Evolutionary conservation across 192 early-diverging fungal species (phyloP).

Genomic region (Nowakowskiella sp.): DNA sequence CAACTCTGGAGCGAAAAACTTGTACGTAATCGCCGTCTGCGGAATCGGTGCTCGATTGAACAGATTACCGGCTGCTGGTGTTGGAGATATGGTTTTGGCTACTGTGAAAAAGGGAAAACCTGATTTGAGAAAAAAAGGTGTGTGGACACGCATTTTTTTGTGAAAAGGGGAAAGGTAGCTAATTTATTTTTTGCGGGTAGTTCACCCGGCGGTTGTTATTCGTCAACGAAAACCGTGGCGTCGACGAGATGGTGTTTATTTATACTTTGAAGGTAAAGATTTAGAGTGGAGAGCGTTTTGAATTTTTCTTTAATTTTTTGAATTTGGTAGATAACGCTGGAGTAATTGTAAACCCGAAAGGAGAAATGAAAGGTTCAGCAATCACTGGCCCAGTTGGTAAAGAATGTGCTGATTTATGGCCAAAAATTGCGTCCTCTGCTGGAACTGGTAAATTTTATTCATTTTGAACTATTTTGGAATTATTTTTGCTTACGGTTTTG

Average conservation of each 20-base stretch:
- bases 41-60: conserved; percentile 84
- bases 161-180: too few relatives aligned
- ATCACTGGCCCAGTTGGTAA: conserved; percentile 99
- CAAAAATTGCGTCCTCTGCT: conserved; percentile 87
- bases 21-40: conserved; percentile 82
- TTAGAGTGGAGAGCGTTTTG: too few relatives aligned
- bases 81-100: conserved; percentile 86
- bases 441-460: too few relatives aligned
- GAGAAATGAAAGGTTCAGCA: conserved; percentile 99
- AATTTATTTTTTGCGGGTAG: too few relatives aligned
- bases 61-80: conserved; percentile 81
- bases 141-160: too few relatives aligned
- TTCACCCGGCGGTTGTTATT: conserved; percentile 97
- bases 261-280: conserved; percentile 90
- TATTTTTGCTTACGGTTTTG: too few relatives aligned
- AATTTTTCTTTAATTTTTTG: too few relatives aligned
- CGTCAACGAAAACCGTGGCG: conserved; percentile 99
- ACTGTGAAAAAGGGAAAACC: conserved; percentile 95
- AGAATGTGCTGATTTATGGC: conserved; percentile 99
- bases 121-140: conserved; percentile 88
- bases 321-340: conserved; percentile 86
- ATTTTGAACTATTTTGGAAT: too few relatives aligned
- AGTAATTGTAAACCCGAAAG: conserved; percentile 99
- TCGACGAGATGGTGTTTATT: conserved; percentile 95
- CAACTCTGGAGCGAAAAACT: conserved; percentile 95